These are phyloP conservation scores for Collybiopsis confluens DNA, from an alignment of 768 basidiomycete genomes.

Conservation along the genomic window DNA sequence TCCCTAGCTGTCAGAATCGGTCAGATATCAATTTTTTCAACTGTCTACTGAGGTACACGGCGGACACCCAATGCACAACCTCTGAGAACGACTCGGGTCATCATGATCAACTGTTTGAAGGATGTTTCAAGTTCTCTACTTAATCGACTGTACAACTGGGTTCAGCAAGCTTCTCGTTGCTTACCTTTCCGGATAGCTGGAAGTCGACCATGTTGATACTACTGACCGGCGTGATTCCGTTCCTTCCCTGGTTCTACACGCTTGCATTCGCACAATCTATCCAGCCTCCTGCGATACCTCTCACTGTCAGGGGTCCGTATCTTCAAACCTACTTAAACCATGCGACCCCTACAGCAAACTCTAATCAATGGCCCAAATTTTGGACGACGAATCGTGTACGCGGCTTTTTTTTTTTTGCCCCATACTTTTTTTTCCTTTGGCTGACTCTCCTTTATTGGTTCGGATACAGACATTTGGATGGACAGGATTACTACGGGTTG, in stretches of 20 bases:
- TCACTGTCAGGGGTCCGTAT: slow-evolving; percentile 51
- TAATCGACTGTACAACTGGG: too few relatives aligned
- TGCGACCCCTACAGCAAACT: neutral
- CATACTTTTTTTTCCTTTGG: neutral
- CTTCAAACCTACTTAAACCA: slow-evolving; percentile 31
- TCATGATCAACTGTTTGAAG: too few relatives aligned
- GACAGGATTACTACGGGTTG: slow-evolving; percentile 12
- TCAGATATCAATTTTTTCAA: too few relatives aligned
- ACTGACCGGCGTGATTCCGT: too few relatives aligned
- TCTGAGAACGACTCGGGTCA: too few relatives aligned
- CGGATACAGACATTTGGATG: slow-evolving; percentile 11
- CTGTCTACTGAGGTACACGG: too few relatives aligned
- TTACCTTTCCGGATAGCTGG: too few relatives aligned
- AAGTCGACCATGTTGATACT: too few relatives aligned
- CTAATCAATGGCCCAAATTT: slow-evolving; percentile 2
- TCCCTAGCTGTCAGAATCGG: too few relatives aligned
- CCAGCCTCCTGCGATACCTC: slow-evolving; percentile 37
- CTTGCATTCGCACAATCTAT: neutral
- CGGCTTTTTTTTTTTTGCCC: neutral
- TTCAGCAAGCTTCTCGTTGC: too few relatives aligned
- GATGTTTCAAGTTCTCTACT: too few relatives aligned
- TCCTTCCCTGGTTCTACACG: neutral
- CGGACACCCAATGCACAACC: too few relatives aligned
- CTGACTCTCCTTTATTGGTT: neutral
- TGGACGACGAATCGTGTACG: slow-evolving; percentile 5